Evolutionary conservation across 2,329 filamentous ascomycete species (phyloP).

Genomic region (Emergomyces orientalis): DNA sequence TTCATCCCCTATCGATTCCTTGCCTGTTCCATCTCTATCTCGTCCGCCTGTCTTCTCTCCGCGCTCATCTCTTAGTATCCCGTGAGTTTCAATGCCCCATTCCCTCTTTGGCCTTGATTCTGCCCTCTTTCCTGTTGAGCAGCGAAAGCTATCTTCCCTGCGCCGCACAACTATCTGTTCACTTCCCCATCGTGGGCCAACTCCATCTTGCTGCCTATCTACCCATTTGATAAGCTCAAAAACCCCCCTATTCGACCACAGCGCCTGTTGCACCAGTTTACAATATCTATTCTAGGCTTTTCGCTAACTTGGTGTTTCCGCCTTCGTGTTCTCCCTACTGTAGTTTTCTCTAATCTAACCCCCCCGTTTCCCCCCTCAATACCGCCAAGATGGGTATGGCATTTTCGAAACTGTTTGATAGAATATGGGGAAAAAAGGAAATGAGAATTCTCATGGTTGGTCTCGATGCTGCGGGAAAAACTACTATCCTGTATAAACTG

Average conservation of each 20-base stretch:
- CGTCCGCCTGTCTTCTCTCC: constrained; percentile 7
- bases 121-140: background rate
- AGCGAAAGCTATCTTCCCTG: constrained; percentile 1
- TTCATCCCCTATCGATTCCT: background rate
- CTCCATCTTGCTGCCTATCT: background rate
- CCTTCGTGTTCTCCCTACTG: background rate
- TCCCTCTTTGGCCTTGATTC: background rate
- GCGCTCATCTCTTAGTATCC: background rate
- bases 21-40: constrained; percentile 8
- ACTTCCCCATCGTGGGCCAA: constrained; percentile 8
- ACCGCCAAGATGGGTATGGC: constrained; percentile 82
- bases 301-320: background rate
- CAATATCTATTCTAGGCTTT: background rate
- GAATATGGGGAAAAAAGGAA: constrained; percentile 99
- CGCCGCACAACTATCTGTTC: constrained; percentile 7
- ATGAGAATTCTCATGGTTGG: constrained; percentile 99
- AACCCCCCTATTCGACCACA: background rate
- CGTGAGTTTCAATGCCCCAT: constrained; percentile 12
- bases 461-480: constrained; percentile 99
- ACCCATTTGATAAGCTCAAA: background rate
- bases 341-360: background rate
- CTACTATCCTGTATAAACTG: constrained; percentile 99
- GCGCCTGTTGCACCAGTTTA: background rate
- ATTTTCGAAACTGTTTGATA: constrained; percentile 93
- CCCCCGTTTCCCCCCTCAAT: constrained; percentile 8